phyloP scores from a whole-genome alignment of 345 rosid species.

The Pugionium cornutum region DNA sequence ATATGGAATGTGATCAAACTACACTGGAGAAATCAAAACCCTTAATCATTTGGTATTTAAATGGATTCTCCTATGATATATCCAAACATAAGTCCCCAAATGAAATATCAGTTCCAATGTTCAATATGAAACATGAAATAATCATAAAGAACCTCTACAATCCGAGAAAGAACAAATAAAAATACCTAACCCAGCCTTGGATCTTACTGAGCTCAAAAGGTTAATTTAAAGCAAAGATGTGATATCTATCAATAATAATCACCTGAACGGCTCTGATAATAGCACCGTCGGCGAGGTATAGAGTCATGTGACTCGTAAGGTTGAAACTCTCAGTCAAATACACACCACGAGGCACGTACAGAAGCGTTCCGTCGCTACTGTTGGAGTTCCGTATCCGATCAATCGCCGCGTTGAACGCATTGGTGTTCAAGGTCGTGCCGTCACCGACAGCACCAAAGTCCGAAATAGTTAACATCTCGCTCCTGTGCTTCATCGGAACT shows the following conservation, averaged over 20 bases:
- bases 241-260: not conserved
- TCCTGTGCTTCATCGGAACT: slow-evolving; percentile 63
- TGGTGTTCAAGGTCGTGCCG: slow-evolving; percentile 70
- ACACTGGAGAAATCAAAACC: not conserved
- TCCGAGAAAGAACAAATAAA: not conserved
- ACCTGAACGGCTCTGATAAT: slow-evolving; percentile 89
- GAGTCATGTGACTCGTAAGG: slow-evolving; percentile 89
- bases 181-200: too few relatives aligned
- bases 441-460: slow-evolving; percentile 91
- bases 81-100: not conserved
- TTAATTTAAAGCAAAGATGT: not conserved
- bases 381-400: slow-evolving; percentile 60
- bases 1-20: too few relatives aligned
- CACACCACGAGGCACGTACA: slow-evolving; percentile 79
- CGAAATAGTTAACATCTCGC: slow-evolving; percentile 58
- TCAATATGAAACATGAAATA: not conserved
- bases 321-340: slow-evolving; percentile 73
- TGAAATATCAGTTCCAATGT: not conserved
- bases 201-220: not conserved
- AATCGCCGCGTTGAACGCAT: slow-evolving; percentile 68
- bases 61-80: not conserved
- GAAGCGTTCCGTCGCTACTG: slow-evolving; percentile 69
- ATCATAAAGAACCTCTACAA: not conserved
- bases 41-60: slow-evolving; percentile 34
- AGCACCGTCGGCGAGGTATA: slow-evolving; percentile 79